Base-by-base conservation (phyloP, 1,284 basidiomycete species). In the Sanghuangporus sanghuang region DNA sequence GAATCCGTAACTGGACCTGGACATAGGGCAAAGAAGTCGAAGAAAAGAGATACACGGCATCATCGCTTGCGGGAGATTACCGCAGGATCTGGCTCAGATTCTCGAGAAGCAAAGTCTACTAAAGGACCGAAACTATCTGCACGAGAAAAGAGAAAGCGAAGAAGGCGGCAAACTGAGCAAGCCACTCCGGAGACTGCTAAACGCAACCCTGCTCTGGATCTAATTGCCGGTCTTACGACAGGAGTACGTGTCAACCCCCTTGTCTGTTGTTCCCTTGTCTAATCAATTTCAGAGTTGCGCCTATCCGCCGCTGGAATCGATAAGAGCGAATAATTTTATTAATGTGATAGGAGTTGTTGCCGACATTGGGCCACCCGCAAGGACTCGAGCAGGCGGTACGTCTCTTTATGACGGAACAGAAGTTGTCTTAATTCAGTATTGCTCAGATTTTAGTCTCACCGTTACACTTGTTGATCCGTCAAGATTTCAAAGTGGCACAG, bases 391-490 rank as follows among this genome's bases (percentile, higher is more conserved):
- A n/a, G 39, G 27, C 14, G 61, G 65, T 66, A 36, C 12, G 65
- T 52, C 36, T 42, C 18, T 23, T 27, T 18, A 6, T n/a, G 1
- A 27, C 12, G 35, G 27, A 32, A 9, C 16, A 27, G 12, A 36
- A 38, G 6, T 56, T 50, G 8, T 18, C 14, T 16, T 38, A 50
- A 35, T 56, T 32, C 11, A 44, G 12, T 53, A 35, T 27, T 40
- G 8, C 54, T 5, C 35, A 66, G 61, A 58, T 54, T 18, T 62
- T 9, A 62, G 50, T 21, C 18, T 57, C 12, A 50, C 61, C 4
- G 16, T 64, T 14, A 50, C 21, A 38, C 57, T 66, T 3, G 48
- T 63, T 23, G 65, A 66, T 40, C 65, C 65, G 3, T 63, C 65
- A 18, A 63, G 52, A n/a, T 57, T 55, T 21, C 18, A 55, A 18